Conservation (phyloP, 202 grass and related monocot genomes). For the Digitaria exilis region DNA sequence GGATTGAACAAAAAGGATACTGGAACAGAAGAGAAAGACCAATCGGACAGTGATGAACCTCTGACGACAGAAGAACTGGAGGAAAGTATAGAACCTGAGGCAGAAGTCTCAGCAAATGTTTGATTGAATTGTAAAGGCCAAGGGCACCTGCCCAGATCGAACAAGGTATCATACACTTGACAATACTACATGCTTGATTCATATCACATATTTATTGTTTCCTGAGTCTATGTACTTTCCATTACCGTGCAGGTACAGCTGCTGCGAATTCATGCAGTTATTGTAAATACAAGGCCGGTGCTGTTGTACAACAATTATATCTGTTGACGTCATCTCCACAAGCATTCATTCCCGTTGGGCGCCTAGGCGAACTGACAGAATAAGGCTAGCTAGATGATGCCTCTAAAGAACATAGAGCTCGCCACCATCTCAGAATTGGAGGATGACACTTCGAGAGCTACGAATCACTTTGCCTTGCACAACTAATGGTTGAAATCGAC, state of each 20-base stretch:
- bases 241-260: constrained; percentile 32
- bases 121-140: constrained; percentile 46
- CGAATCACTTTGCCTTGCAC: neutral
- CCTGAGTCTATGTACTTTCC: neutral
- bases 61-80: constrained; percentile 33
- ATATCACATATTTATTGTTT: neutral
- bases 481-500: neutral
- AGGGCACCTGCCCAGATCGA: constrained; percentile 23
- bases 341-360: neutral
- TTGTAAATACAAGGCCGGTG: constrained; percentile 38
- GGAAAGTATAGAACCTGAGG: constrained; percentile 60
- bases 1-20: constrained; percentile 64
- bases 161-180: constrained; percentile 36
- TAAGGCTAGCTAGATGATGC: neutral
- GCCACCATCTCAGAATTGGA: neutral
- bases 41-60: constrained; percentile 25
- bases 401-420: neutral
- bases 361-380: neutral
- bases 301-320: constrained; percentile 16
- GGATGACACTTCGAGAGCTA: neutral
- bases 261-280: constrained; percentile 23
- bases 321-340: neutral
- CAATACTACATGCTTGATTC: neutral
- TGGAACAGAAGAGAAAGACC: constrained; percentile 32
- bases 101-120: constrained; percentile 73